Evolutionary conservation across 176 grass and related monocot genomes (phyloP).

Genomic region (Lolium multiflorum): DNA sequence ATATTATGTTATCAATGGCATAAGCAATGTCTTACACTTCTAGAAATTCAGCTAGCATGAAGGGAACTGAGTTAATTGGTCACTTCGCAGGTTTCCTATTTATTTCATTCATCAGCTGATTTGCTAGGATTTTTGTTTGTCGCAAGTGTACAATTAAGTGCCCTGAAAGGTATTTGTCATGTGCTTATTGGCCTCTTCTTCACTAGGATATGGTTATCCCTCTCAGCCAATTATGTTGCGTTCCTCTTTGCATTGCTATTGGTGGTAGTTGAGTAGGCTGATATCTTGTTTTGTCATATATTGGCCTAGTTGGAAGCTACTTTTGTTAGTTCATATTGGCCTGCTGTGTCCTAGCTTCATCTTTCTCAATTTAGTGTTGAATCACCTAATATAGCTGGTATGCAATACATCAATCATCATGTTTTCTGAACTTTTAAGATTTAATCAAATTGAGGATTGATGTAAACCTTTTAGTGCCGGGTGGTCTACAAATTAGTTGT

Average conservation of each 20-base stretch:
- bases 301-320: not conserved
- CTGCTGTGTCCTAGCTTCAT: constrained; percentile 22
- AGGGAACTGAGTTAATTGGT: constrained; percentile 37
- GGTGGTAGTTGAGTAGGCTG: not conserved
- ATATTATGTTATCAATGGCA: constrained; percentile 49
- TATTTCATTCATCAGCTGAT: not conserved
- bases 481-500: not conserved
- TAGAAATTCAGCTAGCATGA: constrained; percentile 37
- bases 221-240: constrained; percentile 29
- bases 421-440: not conserved
- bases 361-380: constrained; percentile 13
- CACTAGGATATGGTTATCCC: constrained; percentile 16
- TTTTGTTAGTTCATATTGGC: not conserved
- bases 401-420: not conserved
- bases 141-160: not conserved
- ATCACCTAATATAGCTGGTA: not conserved
- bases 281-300: too few species aligned
- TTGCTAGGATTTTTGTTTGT: not conserved
- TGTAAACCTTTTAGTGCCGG: not conserved
- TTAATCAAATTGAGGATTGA: not conserved
- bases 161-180: not conserved
- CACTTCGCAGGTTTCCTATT: too few species aligned
- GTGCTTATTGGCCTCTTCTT: constrained; percentile 26
- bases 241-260: constrained; percentile 12
- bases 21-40: constrained; percentile 42